Percentiles rank a stretch among this genome's conserved stretches.
Conservation (phyloP, 345 rosid genomes). For the Corchorus capsularis region DNA sequence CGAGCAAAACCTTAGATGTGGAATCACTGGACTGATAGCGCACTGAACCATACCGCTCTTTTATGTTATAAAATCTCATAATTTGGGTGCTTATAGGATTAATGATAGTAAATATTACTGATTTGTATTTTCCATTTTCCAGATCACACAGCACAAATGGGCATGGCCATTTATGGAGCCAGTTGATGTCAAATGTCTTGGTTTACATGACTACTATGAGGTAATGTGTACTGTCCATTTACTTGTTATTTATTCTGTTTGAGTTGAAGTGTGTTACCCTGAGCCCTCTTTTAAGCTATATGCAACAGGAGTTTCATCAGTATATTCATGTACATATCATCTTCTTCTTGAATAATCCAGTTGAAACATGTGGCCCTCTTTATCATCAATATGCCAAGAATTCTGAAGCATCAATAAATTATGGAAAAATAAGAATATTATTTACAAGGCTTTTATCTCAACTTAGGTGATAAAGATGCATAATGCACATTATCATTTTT, state of each 20-base stretch:
- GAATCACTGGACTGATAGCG: too few relatives aligned
- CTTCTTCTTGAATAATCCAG: neutral
- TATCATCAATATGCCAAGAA: neutral
- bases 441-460: neutral
- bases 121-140: constrained; percentile 23
- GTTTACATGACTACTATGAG: constrained; percentile 84
- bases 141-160: constrained; percentile 88
- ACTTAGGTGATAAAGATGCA: neutral
- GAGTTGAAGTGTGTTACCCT: neutral
- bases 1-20: neutral
- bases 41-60: too few relatives aligned
- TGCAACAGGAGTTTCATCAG: neutral
- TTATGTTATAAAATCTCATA: neutral
- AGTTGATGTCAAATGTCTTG: constrained; percentile 86
- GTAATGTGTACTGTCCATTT: constrained; percentile 27
- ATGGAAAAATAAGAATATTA: neutral
- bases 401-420: neutral
- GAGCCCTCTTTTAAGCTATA: neutral
- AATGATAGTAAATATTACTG: neutral
- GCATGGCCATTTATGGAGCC: constrained; percentile 93
- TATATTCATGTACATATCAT: neutral
- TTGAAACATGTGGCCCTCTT: neutral
- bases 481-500: neutral
- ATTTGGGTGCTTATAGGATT: constrained; percentile 2
- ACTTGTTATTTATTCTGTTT: neutral